These are phyloP conservation scores for Colletotrichum horii DNA, from an alignment of 2,329 filamentous ascomycete species.

Conservation along the genomic window DNA sequence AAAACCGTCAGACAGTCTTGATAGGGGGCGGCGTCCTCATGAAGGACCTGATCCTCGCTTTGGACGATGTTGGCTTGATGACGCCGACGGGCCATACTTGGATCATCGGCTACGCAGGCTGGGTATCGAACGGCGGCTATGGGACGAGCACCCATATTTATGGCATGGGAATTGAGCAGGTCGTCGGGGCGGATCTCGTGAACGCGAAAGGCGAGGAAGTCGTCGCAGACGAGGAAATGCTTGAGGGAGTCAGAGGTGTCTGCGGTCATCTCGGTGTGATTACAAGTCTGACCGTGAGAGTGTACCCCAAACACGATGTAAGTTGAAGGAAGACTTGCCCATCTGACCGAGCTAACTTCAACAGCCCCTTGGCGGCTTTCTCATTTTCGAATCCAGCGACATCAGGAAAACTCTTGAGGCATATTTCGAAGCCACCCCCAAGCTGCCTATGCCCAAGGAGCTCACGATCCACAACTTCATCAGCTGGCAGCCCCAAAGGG, in stretches of 20 bases:
- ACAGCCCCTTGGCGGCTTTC: not conserved
- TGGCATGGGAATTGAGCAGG: slow-evolving; percentile 42
- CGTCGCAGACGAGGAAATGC: slow-evolving; percentile 29
- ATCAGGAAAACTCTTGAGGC: not conserved
- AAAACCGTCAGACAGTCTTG: not conserved
- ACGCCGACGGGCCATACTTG: not conserved
- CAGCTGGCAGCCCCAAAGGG: not conserved
- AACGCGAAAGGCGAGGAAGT: slow-evolving; percentile 29
- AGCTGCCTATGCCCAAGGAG: not conserved
- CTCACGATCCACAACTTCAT: not conserved
- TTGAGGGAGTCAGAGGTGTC: slow-evolving; percentile 31
- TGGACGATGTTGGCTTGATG: not conserved
- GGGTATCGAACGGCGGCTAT: slow-evolving; percentile 40
- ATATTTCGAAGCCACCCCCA: not conserved
- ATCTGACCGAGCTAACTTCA: not conserved
- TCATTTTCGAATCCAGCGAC: not conserved
- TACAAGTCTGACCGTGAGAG: slow-evolving; percentile 29
- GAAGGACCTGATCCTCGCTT: not conserved
- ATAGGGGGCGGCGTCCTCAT: not conserved
- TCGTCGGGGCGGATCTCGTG: slow-evolving; percentile 34
- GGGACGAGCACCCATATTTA: slow-evolving; percentile 30
- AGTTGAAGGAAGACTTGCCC: not conserved
- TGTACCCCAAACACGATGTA: slow-evolving; percentile 18
- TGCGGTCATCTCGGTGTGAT: slow-evolving; percentile 32
- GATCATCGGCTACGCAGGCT: slow-evolving; percentile 37